Evolutionary conservation across 257 asterid genomes (phyloP), one percentile per base, ranked within the genome.

Genomic region (Capsicum baccatum): DNA sequence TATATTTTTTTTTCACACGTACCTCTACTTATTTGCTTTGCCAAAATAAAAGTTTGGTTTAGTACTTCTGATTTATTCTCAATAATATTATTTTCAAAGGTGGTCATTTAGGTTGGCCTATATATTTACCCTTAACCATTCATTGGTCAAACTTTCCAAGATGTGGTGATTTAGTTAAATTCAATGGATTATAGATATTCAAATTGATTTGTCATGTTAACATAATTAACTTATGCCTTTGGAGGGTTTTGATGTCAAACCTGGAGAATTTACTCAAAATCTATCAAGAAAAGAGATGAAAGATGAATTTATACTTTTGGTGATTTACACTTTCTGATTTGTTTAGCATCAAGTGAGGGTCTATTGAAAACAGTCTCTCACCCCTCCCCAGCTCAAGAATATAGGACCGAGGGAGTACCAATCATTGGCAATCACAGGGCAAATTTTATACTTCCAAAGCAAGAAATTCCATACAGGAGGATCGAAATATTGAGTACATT

Each of bases 381-480:
- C 4, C 42, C 42, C 42, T 39, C 42, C 42, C 42, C 42, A 39
- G 4, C 42, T 39, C 42, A 39, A 39, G 42, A 39, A 39, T 39
- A 39, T 39, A 2, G 42, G 42, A 39, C 5, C 42, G 5, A 39
- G 42, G 42, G 42, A 39, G 42, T 3, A 2, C 42, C 42, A 39
- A 39, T 39, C 42, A 39, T 4, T 39, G 42, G 42, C 26, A 76
- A 52, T 76, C 47, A 76, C 60, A 3, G 62, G 21, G 0, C 54
- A 78, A 13, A 3, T 15, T 8, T 69, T 78, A 26, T 78, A 54
- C 82, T 14, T 78, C 50, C 82, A 78, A 8, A 76, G 14, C 50
- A 78, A 78, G 50, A 52, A 56, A 50, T 52, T 7, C 47, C 81
- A 76, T 52, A 78, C 48, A 54, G 26, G 64, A 55, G 26, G 71